Evolutionary conservation across 345 rosid species (phyloP), one percentile per base, ranked within the genome.

Genomic region (Murraya koenigii): DNA sequence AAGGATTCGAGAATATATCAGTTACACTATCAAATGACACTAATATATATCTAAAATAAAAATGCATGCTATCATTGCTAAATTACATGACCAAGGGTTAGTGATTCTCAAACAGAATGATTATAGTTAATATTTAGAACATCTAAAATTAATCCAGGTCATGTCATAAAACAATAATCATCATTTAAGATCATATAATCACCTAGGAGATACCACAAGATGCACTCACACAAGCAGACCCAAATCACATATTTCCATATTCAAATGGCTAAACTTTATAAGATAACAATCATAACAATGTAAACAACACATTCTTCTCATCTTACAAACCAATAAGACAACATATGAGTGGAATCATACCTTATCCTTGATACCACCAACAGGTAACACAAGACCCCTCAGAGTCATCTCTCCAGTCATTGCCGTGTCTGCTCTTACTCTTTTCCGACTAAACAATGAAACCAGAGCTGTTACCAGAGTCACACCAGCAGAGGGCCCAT

Each of bases 371-470:
- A 96, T 78, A 67, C 99, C 99, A 33, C 99, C 99, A 81, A 96
- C 99, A 30, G 99, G 99, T 74, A 96, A 87, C 56, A 96, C 94
- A 38, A 96, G 97, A 73, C 99, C 99, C 83, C 98, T 88, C 89
- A 96, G 81, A 56, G 99, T 96, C 93, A 94, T 96, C 85, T 96
- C 99, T 59, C 99, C 99, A 0, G 99, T 96, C 99, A 96, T 96
- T 81, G 99, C 98, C 68, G 99, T 96, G 84, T 94, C 98, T 78
- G 97, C 95, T 88, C 99, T 89, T 36, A 89, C 93, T 78, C 90
- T 89, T 89, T 86, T 92, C 85, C 85, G 93, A 82, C 95, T 86
- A 71, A 96, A 91, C 59, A 96, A 80, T 20, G 99, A 96, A 82
- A 96, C 97, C 80, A 96, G 87, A 52, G 98, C 97, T 1, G 99